phyloP scores from a whole-genome alignment of 176 grass and related monocot genomes.

The Oryza australiensis region DNA sequence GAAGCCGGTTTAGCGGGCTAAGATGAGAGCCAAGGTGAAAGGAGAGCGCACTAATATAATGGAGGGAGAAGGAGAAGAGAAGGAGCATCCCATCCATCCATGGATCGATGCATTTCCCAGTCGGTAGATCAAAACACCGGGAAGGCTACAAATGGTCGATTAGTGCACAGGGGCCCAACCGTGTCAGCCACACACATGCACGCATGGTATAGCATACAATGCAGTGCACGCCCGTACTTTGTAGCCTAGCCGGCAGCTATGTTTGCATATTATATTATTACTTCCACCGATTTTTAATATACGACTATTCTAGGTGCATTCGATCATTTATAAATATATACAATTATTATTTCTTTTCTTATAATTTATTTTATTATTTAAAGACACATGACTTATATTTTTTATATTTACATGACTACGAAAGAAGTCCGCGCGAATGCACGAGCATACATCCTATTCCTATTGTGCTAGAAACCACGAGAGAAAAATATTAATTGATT shows the following conservation, averaged over 20 bases:
- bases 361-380: too few species aligned
- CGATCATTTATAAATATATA: too few species aligned
- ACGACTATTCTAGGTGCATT: too few species aligned
- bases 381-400: too few species aligned
- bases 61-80: constrained; percentile 20
- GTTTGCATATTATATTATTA: too few species aligned
- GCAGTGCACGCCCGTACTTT: background rate
- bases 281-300: too few species aligned
- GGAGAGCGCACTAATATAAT: constrained; percentile 58
- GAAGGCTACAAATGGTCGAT: constrained; percentile 68
- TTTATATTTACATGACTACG: too few species aligned
- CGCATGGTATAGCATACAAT: background rate
- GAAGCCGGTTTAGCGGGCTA: constrained; percentile 11
- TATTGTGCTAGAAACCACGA: too few species aligned
- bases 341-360: too few species aligned
- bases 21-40: constrained; percentile 21
- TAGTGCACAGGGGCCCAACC: constrained; percentile 26
- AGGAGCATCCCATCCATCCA: background rate
- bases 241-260: background rate
- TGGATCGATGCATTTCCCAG: background rate
- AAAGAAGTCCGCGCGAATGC: too few species aligned
- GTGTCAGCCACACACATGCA: background rate
- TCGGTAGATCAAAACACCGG: constrained; percentile 66
- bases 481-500: too few species aligned
- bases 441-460: too few species aligned